Evolutionary conservation across 2,329 filamentous ascomycete genomes (phyloP).

Genomic region (Furcasterigmium sp.): DNA sequence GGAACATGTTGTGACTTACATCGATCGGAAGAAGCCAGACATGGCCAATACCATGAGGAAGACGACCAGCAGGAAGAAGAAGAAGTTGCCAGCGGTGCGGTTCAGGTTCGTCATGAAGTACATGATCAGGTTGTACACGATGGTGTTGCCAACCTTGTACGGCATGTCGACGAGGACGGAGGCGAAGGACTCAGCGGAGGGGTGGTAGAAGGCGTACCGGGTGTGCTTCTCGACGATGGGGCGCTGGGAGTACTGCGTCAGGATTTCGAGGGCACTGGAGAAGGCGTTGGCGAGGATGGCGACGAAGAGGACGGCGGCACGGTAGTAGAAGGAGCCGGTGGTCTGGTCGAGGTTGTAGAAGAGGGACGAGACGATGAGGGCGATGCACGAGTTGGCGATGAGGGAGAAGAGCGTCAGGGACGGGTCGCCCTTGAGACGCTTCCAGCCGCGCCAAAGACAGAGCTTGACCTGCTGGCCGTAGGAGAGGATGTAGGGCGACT

Average conservation of each 20-base stretch:
- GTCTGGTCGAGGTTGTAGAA: constrained; percentile 39
- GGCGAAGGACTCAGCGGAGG: constrained; percentile 24
- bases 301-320: constrained; percentile 45
- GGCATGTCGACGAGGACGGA: constrained; percentile 37
- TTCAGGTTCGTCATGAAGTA: constrained; percentile 44
- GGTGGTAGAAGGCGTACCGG: constrained; percentile 31
- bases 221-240: constrained; percentile 30
- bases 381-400: constrained; percentile 38
- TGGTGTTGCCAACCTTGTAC: constrained; percentile 31
- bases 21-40: constrained; percentile 54
- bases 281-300: constrained; percentile 48
- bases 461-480: constrained; percentile 38
- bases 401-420: constrained; percentile 30
- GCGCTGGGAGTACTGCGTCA: constrained; percentile 27
- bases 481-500: constrained; percentile 43
- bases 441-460: constrained; percentile 33
- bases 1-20: constrained; percentile 13
- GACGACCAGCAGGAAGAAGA: constrained; percentile 38
- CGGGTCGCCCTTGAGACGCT: constrained; percentile 32
- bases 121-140: constrained; percentile 38
- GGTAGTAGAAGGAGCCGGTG: constrained; percentile 37
- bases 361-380: constrained; percentile 45
- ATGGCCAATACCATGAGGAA: constrained; percentile 54
- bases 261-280: constrained; percentile 25
- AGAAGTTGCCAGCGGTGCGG: constrained; percentile 38